Base-by-base conservation (phyloP, 768 basidiomycete genomes). In the Boletus tomentosulus region DNA sequence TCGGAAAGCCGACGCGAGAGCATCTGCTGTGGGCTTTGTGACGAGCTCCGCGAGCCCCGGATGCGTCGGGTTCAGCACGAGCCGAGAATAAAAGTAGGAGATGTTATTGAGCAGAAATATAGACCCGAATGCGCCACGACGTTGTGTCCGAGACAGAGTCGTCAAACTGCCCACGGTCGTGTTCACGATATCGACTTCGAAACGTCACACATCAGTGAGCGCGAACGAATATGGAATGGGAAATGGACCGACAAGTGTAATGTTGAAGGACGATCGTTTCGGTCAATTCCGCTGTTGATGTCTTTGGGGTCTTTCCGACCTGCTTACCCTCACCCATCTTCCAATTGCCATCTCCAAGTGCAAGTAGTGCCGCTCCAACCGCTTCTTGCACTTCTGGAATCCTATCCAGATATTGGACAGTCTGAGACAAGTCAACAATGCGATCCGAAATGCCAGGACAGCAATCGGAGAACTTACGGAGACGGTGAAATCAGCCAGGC, bases 341-440 rank as follows among this genome's bases (percentile, higher is more conserved):
- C 91, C 91, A 92, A 59, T 92, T 92, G 10, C 91, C 91, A 55
- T 93, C 90, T 0, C 91, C 91, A 1, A 93, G 78, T 2, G 83
- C 80, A 38, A 82, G 66, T 35, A 92, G 72, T 0, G 85, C 83
- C 1, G 86, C 74, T 1, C 79, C 79, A 10, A 85, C 87, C 1
- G 87, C 88, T 16, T 73, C 76, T 51, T 83, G 78, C 3, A 92
- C 86, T 47, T 85, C 80, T 0, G 88, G 87, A 3, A 93, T 71
- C 49, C 79, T 76, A 51, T 87, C 80, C 57, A 93, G 65, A 63
- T 89, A 92, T 39, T 78, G 74, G 16, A 86, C 77, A 0, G 85
- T 84, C 86, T 89, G 58, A 25, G 53, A n/a, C 10, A 58, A 42
- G n/a, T 57, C 35, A 54, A 9, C 27, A 19, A 11, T 16, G 25